These are phyloP conservation scores for Rhodotorula mucilaginosa DNA, from an alignment of 1,284 basidiomycete genomes.

Conservation along the genomic window DNA sequence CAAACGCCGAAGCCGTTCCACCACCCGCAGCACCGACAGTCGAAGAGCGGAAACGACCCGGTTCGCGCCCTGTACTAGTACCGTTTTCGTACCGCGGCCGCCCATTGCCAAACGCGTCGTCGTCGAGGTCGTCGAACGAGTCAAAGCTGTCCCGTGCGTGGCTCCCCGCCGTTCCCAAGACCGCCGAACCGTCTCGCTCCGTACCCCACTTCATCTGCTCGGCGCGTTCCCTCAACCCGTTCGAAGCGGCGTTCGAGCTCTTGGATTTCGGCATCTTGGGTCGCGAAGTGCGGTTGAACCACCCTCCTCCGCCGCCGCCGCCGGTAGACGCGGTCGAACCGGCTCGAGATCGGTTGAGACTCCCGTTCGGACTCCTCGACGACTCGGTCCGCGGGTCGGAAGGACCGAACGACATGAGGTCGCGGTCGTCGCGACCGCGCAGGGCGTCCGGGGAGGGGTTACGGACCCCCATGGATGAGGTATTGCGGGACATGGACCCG, in stretches of 20 bases:
- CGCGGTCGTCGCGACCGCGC: not conserved
- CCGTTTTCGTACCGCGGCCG: not conserved
- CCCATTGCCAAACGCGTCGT: not conserved
- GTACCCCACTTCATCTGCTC: slow-evolving; percentile 14
- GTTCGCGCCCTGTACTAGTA: not conserved
- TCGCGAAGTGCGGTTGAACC: not conserved
- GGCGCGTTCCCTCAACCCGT: slow-evolving; percentile 7
- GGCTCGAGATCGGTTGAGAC: not conserved
- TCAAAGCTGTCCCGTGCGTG: slow-evolving; percentile 22
- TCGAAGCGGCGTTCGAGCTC: not conserved
- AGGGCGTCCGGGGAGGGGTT: not conserved
- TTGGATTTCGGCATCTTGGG: slow-evolving; percentile 22
- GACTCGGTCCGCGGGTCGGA: not conserved
- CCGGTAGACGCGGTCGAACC: not conserved
- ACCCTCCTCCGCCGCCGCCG: not conserved
- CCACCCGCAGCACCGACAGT: not conserved
- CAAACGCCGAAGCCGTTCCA: not conserved
- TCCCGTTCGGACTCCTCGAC: not conserved
- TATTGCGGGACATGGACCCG: not conserved
- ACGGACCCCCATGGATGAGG: not conserved
- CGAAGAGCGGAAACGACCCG: slow-evolving; percentile 1
- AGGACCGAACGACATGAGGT: not conserved
- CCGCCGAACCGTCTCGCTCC: not conserved
- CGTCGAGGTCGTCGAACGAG: slow-evolving; percentile 24
- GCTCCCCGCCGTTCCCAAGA: too few relatives aligned